Evolutionary conservation across 1,139 yeast species (phyloP), one percentile per base, ranked within the genome.

Genomic region (Zygosaccharomyces pseudobailii): DNA sequence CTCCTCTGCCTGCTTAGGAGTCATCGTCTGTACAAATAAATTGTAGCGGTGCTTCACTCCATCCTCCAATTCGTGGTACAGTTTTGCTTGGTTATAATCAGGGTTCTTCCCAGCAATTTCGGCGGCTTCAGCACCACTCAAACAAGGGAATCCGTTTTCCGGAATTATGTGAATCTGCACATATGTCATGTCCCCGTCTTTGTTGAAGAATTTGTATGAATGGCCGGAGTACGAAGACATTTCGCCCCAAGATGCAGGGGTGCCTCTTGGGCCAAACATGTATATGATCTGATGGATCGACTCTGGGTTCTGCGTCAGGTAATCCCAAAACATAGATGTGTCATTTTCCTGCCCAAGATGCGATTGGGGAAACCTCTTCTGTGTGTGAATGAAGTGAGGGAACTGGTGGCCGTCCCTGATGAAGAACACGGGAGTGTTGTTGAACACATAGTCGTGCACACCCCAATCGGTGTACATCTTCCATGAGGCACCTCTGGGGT

Each of bases 381-480:
- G 84, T 10, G 95, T 84, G 75, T 87, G 95, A 64, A 87, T 87
- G 66, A 87, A 87, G 69, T 83, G 83, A 44, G 95, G 95, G 74
- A 87, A 87, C 74, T 87, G 86, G 50, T 85, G 75, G 52, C 95
- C 95, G 70, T 87, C 92, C 66, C 95, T 79, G 56, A 87, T 74
- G 71, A 87, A 87, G 70, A 87, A 87, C 48, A 87, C 79, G 27
- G 96, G 96, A 37, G 95, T 87, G 75, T 87, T 87, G 76, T 87
- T 87, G 75, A 82, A 85, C 33, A 87, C 96, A 75, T 86, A 82
- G 73, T 87, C 96, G 69, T 84, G 74, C 71, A 83, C 84, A 61
- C 96, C 96, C 69, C 87, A 92, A 61, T 86, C 89, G 43, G 95
- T 87, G 72, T 85, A 85, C 61, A 87, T 76, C 71, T 87, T 87